Evolutionary conservation across 1,139 yeast species (phyloP).

Genomic region (Saccharomyces hybrid): DNA sequence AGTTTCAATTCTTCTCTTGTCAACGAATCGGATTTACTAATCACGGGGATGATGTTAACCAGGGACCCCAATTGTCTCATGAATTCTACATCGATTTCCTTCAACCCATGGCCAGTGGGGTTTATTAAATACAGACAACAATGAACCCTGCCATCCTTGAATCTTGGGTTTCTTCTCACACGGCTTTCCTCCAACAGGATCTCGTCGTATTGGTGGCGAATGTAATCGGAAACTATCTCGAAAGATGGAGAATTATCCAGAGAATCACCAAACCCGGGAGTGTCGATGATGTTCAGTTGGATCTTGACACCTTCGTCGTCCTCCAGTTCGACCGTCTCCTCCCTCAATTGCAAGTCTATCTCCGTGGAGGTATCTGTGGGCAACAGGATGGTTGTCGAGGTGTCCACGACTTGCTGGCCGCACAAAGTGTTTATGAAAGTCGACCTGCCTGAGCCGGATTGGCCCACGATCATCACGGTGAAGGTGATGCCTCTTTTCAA

Average conservation of each 20-base stretch:
- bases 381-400: conserved; percentile 40
- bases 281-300: conserved; percentile 60
- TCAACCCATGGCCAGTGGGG: conserved; percentile 72
- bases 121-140: conserved; percentile 62
- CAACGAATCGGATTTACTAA: conserved; percentile 80
- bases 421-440: conserved; percentile 81
- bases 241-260: conserved; percentile 57
- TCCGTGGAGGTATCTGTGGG: conserved; percentile 41
- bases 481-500: conserved; percentile 81
- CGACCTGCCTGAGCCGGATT: conserved; percentile 74
- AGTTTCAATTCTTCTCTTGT: conserved; percentile 63
- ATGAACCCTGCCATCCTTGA: conserved; percentile 71
- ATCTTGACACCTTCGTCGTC: conserved; percentile 72
- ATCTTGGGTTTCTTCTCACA: conserved; percentile 78
- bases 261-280: conserved; percentile 76
- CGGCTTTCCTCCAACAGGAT: conserved; percentile 87
- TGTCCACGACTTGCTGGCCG: conserved; percentile 69
- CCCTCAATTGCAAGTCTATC: conserved; percentile 41
- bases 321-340: conserved; percentile 53
- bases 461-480: conserved; percentile 76
- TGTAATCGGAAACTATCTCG: conserved; percentile 58
- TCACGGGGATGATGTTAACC: conserved; percentile 82
- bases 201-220: conserved; percentile 78
- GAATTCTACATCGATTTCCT: conserved; percentile 68
- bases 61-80: conserved; percentile 70